Evolutionary conservation across 2,329 filamentous ascomycete species (phyloP), one percentile per base, ranked within the genome.

Genomic region (Leptodontidium sp.): DNA sequence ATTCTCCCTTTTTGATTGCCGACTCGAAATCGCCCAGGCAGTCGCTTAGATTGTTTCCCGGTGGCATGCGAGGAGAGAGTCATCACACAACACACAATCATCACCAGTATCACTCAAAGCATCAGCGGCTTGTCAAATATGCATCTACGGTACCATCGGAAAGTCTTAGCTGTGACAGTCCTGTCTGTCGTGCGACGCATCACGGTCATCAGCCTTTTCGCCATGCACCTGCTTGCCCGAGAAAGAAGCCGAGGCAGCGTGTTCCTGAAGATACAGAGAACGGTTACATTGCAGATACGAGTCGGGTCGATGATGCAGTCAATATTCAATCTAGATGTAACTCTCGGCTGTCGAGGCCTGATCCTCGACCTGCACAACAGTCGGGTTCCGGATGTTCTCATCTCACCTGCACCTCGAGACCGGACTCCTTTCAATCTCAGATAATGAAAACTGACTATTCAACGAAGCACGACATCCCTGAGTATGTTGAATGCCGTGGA

Each of bases 401-500:
- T 64, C 38, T 47, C 35, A 55, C 62, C 24, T 57, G 50, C 62
- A 47, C 32, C 3, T 64, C 61, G 11, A 47, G 61, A 55, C 47
- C 35, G 32, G 62, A 64, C 50, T 64, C 62, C 7, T 64, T 29
- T 6, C 32, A 53, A 24, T 64, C 61, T 40, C 62, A 45, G 4
- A 15, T 32, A 26, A 17, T 32, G 50, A 55, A 45, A 47, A 55
- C 32, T 17, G 62, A 64, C 38, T 55, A 45, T 47, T 26, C 21
- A 6, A 32, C 40, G n/a, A 32, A 32, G 12, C 49, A 58, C 43
- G 43, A 49, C 26, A 49, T 68, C 21, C 66, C 68, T 1, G 68
- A 72, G 40, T 72, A 64, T 47, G 67, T 76, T 17, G 72, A 74
- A 43, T 76, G 75, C 50, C 65, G 66, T 57, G 75, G 74, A 1